Conservation (phyloP, 768 basidiomycete species). For the Suillus fuscotomentosus region DNA sequence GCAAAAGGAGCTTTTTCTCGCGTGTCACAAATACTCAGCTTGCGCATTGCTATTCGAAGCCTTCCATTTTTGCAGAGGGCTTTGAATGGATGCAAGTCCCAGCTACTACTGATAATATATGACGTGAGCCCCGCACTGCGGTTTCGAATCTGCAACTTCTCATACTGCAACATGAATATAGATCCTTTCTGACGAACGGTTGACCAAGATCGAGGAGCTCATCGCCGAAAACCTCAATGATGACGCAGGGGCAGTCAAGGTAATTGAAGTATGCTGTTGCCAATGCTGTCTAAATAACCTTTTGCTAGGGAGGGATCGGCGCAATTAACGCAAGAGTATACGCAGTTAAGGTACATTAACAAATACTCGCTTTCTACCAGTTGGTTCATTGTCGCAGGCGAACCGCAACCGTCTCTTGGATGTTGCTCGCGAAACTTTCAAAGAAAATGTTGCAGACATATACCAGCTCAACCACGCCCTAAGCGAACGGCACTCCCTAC, state of each 20-base stretch:
- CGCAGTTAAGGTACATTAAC: conserved; percentile 64
- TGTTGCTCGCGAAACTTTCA: conserved; percentile 92
- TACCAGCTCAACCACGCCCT: conserved; percentile 61
- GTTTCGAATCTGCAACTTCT: not conserved
- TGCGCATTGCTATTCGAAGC: conserved; percentile 70
- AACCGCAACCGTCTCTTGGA: conserved; percentile 84
- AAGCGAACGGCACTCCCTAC: conserved; percentile 61
- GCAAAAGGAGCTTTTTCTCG: conserved; percentile 67
- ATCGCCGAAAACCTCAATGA: conserved; percentile 73
- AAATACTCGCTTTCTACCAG: not conserved
- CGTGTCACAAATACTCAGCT: conserved; percentile 75
- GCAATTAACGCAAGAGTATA: conserved; percentile 83
- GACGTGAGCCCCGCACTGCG: conserved; percentile 41
- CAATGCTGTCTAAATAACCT: not conserved
- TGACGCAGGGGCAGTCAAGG: conserved; percentile 60
- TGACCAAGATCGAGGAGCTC: conserved; percentile 58
- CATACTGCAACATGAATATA: conserved; percentile 21
- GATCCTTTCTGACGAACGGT: conserved; percentile 76
- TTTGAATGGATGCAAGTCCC: conserved; percentile 54
- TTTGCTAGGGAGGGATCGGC: conserved; percentile 60
- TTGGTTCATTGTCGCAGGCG: conserved; percentile 40
- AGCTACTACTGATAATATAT: conserved; percentile 59
- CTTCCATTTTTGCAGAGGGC: conserved; percentile 64
- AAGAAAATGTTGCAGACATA: conserved; percentile 90
- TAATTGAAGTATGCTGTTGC: conserved; percentile 19